Base-by-base conservation (phyloP, 1,284 basidiomycete genomes). In the Pseudozyma hubeiensis region DNA sequence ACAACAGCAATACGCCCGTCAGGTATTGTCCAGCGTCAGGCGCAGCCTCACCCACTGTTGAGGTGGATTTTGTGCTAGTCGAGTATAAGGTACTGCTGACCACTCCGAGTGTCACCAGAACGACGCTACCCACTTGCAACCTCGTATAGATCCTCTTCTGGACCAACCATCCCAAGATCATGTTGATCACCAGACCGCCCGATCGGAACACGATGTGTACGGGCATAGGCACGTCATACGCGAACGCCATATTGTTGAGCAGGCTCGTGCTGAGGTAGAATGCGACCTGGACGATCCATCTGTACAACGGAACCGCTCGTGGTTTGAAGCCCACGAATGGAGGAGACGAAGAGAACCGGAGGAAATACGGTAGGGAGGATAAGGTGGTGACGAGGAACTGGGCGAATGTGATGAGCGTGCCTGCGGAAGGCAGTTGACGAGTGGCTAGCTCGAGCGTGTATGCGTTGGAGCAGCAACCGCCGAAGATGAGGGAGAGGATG, bases 151-250 rank as follows among this genome's bases (percentile, higher is more conserved):
- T 45, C 34, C 88, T 87, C 2, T 86, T 19, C 34, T 76, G 87
- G 14, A 92, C 70, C 1, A 90, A 51, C 87, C 88, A 90, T 0
- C 92, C 93, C 60, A 93, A 86, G 9, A 91, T 44, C 88, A 94
- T 90, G 78, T 90, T 92, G 48, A 93, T 85, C n/a, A 91, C 88
- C 79, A 93, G 85, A n/a, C 94, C 94, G 1, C 92, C 94, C 76
- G 92, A 93, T 39, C 94, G 88, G 81, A 97, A 97, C 62, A 97
- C 92, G 83, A 97, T 97, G 84, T 97, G 94, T 1, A 97, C 91
- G 0, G 92, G 87, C 89, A 97, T 93, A 14, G 94, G 94, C 61
- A 97, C 91, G 63, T 88, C 85, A 53, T 69, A 94, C 4, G 89
- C 92, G 82, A 97, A 97, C 0, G 93, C 94, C 29, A 89, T 89